Evolutionary conservation across 139 green algal species (phyloP), one percentile per base, ranked within the genome.

Genomic region (Coccomyxa sp.): DNA sequence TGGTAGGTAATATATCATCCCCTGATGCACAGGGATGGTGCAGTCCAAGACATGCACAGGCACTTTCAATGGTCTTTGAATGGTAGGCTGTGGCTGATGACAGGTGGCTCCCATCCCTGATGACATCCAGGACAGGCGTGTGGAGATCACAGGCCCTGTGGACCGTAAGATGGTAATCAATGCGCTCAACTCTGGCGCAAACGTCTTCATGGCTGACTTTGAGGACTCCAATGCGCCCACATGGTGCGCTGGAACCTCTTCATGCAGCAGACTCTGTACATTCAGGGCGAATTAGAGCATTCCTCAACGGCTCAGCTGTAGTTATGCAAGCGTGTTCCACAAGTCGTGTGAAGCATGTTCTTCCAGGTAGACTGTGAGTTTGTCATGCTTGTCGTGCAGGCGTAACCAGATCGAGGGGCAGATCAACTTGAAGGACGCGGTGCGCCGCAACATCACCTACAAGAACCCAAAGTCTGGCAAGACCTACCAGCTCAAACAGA

Each of bases 121-220:
- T 0, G 94, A 93, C 57, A 83, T 98, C 76, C 86, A 89, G 58
- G 94, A 98, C 85, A 88, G 94, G 0, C 90, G 94, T 10, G 94
- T 98, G 25, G 94, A 98, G 88, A 98, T 98, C 85, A 98, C 94
- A 13, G 91, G 94, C 13, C 94, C 94, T 66, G 92, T 95, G 27
- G 92, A 96, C 76, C 87, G 91, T 74, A 98, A 98, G 88, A 98
- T 98, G 94, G 92, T 97, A 58, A 97, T 97, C 90, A 97, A 97
- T 80, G 94, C 94, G 14, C 87, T 97, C 60, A 96, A 96, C 87
- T 93, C 86, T 66, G 95, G 94, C 32, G 93, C 93, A 31, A 92
- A 84, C n/a, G 88, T 93, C 77, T 98, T 91, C 91, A 97, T 98
- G 94, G 90, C 93, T 10, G 93, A 95, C 85, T 96, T 96, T 86